These are phyloP conservation scores for Populus alba DNA, from an alignment of 345 rosid genomes.

Conservation along the genomic window DNA sequence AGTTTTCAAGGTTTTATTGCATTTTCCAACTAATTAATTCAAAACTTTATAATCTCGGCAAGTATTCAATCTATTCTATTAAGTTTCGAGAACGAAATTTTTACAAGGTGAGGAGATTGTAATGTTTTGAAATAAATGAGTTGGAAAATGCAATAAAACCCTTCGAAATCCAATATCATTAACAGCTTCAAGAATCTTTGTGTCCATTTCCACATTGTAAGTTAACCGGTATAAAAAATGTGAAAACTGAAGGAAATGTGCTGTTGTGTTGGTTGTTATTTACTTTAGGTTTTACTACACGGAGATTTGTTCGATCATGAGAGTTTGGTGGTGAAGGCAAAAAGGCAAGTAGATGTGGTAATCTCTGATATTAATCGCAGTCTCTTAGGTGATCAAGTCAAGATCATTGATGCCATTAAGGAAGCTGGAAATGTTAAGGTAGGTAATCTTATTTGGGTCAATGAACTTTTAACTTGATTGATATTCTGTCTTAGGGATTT, in stretches of 20 bases:
- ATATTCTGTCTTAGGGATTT: too few species aligned
- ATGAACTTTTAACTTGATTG: too few species aligned
- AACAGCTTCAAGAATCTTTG: slow-evolving; percentile 8
- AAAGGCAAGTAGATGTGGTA: slow-evolving; percentile 77
- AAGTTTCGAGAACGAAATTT: too few species aligned
- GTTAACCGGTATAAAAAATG: not conserved
- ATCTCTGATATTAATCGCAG: slow-evolving; percentile 52
- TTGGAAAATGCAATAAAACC: not conserved
- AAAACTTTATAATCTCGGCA: too few species aligned
- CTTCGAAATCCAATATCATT: not conserved
- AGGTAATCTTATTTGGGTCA: not conserved
- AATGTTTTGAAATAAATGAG: too few species aligned
- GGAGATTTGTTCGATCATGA: slow-evolving; percentile 63
- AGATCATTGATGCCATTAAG: slow-evolving; percentile 75
- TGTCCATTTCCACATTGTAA: slow-evolving; percentile 8
- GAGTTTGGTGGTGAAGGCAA: slow-evolving; percentile 57
- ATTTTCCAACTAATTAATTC: too few species aligned
- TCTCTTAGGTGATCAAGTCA: slow-evolving; percentile 62
- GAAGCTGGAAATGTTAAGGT: slow-evolving; percentile 90
- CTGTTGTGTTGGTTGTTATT: not conserved
- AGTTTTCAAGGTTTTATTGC: too few species aligned
- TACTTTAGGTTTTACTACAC: slow-evolving; percentile 15
- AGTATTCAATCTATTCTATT: too few species aligned
- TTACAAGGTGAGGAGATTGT: too few species aligned
- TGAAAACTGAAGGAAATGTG: too few species aligned